phyloP scores from a whole-genome alignment of 352 stramenopile species.

The Phytophthora sojae region DNA sequence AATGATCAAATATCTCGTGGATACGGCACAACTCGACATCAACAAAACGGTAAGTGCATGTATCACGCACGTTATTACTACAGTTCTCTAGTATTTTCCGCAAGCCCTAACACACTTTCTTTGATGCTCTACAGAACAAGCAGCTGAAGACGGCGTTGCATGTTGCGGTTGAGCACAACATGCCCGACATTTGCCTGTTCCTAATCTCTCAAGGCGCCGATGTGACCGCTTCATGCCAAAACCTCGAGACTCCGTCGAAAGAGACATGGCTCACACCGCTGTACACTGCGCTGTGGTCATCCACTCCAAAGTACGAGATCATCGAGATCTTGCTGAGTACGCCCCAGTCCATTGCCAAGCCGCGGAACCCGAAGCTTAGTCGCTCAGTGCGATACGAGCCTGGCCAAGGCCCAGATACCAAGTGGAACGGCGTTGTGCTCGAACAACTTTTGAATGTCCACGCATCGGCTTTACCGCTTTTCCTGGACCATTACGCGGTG shows the following conservation, averaged over 20 bases:
- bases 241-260: conserved; percentile 40
- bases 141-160: conserved; percentile 60
- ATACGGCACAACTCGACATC: conserved; percentile 44
- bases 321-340: conserved; percentile 59
- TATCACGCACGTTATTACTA: too few species aligned
- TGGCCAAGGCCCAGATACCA: conserved; percentile 34
- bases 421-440: conserved; percentile 57
- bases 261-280: conserved; percentile 55
- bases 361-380: conserved; percentile 44
- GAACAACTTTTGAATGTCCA: conserved; percentile 53
- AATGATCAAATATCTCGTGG: conserved; percentile 51
- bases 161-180: conserved; percentile 49
- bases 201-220: conserved; percentile 52
- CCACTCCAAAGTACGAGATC: conserved; percentile 47
- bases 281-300: conserved; percentile 51
- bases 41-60: conserved; percentile 45
- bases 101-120: background rate
- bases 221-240: conserved; percentile 51
- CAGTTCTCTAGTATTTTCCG: too few species aligned
- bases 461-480: conserved; percentile 43
- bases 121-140: conserved; percentile 45
- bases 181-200: conserved; percentile 47
- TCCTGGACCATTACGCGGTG: conserved; percentile 57
- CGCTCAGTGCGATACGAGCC: conserved; percentile 37
- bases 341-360: conserved; percentile 50